A percentile compares a stretch with the other conserved stretches of the same genome.
These are phyloP conservation scores for Oidium heveae DNA, from an alignment of 2,329 filamentous ascomycete genomes.

Conservation along the genomic window DNA sequence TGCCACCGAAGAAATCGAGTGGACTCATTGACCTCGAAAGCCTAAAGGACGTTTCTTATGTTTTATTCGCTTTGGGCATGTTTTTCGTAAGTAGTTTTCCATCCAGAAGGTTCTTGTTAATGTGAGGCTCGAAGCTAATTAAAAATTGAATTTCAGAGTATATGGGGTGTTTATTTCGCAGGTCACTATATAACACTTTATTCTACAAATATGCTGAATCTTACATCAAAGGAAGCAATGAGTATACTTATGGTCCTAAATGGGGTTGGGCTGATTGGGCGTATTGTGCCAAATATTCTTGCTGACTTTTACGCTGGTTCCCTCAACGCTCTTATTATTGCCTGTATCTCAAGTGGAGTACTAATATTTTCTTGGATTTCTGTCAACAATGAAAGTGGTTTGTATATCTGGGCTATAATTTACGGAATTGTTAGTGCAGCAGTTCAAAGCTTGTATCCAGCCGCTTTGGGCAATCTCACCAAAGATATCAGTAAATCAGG, in stretches of 20 bases:
- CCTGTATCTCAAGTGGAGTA: constrained; percentile 14
- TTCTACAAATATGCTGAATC: constrained; percentile 14
- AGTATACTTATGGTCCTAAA: constrained; percentile 28
- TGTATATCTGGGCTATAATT: constrained; percentile 24
- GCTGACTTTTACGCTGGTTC: constrained; percentile 25
- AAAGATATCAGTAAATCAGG: constrained; percentile 26
- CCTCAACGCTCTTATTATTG: constrained; percentile 24
- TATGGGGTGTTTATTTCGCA: constrained; percentile 21
- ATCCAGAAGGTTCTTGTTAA: no score
- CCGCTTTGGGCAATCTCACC: constrained; percentile 23
- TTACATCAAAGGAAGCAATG: constrained; percentile 20
- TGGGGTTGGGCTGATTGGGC: constrained; percentile 22
- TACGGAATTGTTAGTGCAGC: constrained; percentile 26
- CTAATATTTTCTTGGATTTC: constrained; percentile 23
- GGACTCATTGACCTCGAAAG: neutral
- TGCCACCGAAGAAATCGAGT: constrained; percentile 19
- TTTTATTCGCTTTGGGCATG: no score
- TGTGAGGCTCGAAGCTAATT: no score
- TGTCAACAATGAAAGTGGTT: constrained; percentile 17
- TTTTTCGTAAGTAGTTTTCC: no score
- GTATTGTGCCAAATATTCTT: constrained; percentile 21
- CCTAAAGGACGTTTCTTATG: no score
- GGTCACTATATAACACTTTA: constrained; percentile 17
- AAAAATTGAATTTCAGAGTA: constrained; percentile 7
- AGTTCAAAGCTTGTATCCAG: constrained; percentile 27